Evolutionary conservation across 1,284 basidiomycete species (phyloP).

Genomic region (Boletus mariae): DNA sequence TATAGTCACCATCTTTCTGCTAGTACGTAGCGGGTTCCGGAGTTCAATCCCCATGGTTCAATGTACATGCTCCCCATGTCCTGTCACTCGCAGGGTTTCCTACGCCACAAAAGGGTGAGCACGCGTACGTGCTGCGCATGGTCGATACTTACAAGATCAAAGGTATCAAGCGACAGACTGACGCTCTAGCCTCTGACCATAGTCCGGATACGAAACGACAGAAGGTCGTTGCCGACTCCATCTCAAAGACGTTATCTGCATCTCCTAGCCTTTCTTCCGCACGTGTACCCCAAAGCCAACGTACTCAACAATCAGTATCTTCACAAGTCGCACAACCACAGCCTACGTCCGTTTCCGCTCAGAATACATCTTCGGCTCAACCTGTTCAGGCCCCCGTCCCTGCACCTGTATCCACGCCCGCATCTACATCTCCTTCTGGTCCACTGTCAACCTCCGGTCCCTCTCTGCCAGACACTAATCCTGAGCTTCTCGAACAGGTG

Average conservation of each 20-base stretch:
- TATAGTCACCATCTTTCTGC: neutral
- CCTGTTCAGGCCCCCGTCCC: slow-evolving; percentile 6
- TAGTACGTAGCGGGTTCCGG: slow-evolving; percentile 37
- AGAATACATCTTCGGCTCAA: slow-evolving; percentile 15
- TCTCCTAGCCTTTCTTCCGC: slow-evolving; percentile 28
- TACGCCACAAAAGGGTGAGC: slow-evolving; percentile 37
- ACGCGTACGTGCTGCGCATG: neutral
- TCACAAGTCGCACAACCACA: slow-evolving; percentile 14
- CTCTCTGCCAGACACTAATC: neutral
- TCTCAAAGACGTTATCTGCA: slow-evolving; percentile 18
- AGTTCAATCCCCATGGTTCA: slow-evolving; percentile 53
- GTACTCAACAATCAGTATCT: slow-evolving; percentile 12
- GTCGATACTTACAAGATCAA: slow-evolving; percentile 16
- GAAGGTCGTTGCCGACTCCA: slow-evolving; percentile 23
- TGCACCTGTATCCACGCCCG: slow-evolving; percentile 8
- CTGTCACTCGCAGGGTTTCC: slow-evolving; percentile 51
- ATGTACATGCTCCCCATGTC: slow-evolving; percentile 42
- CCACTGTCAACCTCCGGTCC: slow-evolving; percentile 11
- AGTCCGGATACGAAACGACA: slow-evolving; percentile 33
- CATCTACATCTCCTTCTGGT: slow-evolving; percentile 8
- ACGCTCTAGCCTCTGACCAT: slow-evolving; percentile 17
- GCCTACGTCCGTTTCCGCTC: slow-evolving; percentile 5
- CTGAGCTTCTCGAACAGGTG: slow-evolving; percentile 18
- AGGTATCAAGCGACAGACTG: slow-evolving; percentile 30
- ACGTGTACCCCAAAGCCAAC: slow-evolving; percentile 16